phyloP scores from a whole-genome alignment of 2,329 filamentous ascomycete species.

The Cadophora gregata region DNA sequence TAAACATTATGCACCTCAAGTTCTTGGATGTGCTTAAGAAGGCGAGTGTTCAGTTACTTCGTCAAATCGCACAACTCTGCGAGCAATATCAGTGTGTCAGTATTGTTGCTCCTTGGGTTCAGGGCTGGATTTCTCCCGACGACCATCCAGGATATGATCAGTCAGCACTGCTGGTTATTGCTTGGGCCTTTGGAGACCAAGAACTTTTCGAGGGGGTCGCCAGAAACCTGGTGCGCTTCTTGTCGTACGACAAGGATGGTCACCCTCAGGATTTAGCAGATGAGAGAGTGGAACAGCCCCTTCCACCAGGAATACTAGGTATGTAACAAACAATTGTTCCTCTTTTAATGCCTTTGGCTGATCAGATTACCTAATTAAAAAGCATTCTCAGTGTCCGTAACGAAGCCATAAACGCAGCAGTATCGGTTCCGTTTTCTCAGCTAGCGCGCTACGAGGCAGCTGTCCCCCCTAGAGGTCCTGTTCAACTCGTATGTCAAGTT shows the following conservation, averaged over 20 bases:
- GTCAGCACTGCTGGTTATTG: not conserved
- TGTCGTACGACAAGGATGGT: not conserved
- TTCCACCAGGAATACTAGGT: not conserved
- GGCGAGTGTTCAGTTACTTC: not conserved
- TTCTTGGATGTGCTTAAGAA: not conserved
- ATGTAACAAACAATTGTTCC: not conserved
- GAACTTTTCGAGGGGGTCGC: not conserved
- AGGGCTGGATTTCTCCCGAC: not conserved
- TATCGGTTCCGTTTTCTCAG: not conserved
- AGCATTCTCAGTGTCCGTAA: not conserved
- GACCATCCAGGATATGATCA: not conserved
- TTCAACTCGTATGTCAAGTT: not conserved
- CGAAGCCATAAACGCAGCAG: not conserved
- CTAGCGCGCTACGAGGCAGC: not conserved
- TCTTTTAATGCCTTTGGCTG: not conserved
- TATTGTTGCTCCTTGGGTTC: not conserved
- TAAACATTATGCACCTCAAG: slow-evolving; percentile 5
- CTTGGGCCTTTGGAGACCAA: not conserved
- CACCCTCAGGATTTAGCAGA: not conserved
- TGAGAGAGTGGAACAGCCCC: not conserved
- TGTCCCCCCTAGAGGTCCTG: not conserved
- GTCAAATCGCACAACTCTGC: not conserved
- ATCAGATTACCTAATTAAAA: not conserved
- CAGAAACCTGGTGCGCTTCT: not conserved
- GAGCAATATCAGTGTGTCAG: not conserved